Percentiles rank a stretch among this genome's conserved stretches.
These are phyloP conservation scores for Kernera saxatilis DNA, from an alignment of 345 rosid genomes.

Conservation along the genomic window DNA sequence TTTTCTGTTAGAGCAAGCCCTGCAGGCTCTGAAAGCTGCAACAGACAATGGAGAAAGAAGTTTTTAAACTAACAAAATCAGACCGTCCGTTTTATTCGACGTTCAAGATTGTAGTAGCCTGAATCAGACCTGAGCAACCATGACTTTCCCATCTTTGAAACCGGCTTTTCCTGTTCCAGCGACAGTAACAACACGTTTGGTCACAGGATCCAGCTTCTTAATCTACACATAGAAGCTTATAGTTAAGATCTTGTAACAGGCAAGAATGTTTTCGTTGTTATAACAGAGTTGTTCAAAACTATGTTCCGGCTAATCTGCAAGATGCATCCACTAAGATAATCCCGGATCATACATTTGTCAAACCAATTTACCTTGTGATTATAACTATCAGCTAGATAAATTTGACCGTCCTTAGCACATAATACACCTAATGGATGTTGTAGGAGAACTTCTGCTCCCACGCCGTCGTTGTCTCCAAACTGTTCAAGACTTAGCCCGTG, in stretches of 20 bases:
- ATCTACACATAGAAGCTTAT: slow-evolving; percentile 37
- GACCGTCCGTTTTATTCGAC: neutral
- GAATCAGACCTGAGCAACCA: slow-evolving; percentile 61
- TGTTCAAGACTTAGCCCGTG: slow-evolving; percentile 26
- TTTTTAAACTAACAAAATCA: neutral
- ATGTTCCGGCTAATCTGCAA: too few relatives aligned
- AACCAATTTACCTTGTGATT: slow-evolving; percentile 70
- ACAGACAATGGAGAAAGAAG: slow-evolving; percentile 5
- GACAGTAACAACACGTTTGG: slow-evolving; percentile 62
- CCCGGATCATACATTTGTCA: too few relatives aligned
- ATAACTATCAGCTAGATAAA: slow-evolving; percentile 85
- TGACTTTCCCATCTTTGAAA: slow-evolving; percentile 73
- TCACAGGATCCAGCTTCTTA: slow-evolving; percentile 75
- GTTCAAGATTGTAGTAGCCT: neutral
- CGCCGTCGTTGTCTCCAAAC: slow-evolving; percentile 94
- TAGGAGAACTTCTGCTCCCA: slow-evolving; percentile 83
- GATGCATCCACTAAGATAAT: too few relatives aligned
- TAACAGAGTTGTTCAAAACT: too few relatives aligned
- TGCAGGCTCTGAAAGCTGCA: slow-evolving; percentile 92
- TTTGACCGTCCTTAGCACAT: slow-evolving; percentile 62
- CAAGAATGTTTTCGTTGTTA: neutral
- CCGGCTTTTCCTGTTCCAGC: slow-evolving; percentile 97
- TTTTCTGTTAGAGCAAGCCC: slow-evolving; percentile 72
- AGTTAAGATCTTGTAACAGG: neutral
- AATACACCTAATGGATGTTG: slow-evolving; percentile 92